These are phyloP conservation scores for Rossbeevera mucosa DNA, from an alignment of 768 basidiomycete species.

Conservation along the genomic window DNA sequence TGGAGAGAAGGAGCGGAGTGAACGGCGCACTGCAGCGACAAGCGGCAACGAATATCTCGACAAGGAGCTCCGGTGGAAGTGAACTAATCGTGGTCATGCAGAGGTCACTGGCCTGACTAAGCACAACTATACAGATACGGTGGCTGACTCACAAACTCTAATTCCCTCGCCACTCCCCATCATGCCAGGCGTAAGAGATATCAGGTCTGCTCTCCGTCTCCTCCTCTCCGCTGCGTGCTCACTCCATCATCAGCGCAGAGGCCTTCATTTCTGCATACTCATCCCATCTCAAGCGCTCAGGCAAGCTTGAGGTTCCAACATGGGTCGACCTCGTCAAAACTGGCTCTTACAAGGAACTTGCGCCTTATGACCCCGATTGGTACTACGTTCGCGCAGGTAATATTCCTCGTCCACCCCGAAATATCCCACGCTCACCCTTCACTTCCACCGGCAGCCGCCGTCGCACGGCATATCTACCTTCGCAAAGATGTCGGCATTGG, in stretches of 20 bases:
- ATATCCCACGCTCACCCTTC: neutral
- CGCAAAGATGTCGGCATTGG: constrained; percentile 96
- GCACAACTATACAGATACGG: constrained; percentile 36
- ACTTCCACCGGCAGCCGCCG: constrained; percentile 56
- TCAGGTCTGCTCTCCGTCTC: constrained; percentile 44
- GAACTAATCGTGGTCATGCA: constrained; percentile 12
- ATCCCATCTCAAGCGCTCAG: constrained; percentile 95
- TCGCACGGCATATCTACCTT: constrained; percentile 99
- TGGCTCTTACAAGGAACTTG: constrained; percentile 94
- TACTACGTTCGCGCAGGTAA: constrained; percentile 97
- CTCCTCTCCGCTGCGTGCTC: constrained; percentile 12
- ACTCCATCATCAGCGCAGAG: constrained; percentile 61
- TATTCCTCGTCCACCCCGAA: constrained; percentile 24
- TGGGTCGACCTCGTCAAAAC: constrained; percentile 99
- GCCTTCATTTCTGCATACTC: constrained; percentile 92
- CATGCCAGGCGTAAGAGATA: constrained; percentile 83
- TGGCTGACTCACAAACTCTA: constrained; percentile 34
- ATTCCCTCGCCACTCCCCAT: constrained; percentile 35
- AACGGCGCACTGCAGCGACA: constrained; percentile 42
- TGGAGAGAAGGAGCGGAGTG: constrained; percentile 44
- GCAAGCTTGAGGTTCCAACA: constrained; percentile 97
- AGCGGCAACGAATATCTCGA: constrained; percentile 51
- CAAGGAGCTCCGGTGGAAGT: constrained; percentile 59
- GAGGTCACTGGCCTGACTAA: neutral
- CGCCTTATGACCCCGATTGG: constrained; percentile 99